Base-by-base conservation (phyloP, 140 eudicot species). In the Flaveria floridana region DNA sequence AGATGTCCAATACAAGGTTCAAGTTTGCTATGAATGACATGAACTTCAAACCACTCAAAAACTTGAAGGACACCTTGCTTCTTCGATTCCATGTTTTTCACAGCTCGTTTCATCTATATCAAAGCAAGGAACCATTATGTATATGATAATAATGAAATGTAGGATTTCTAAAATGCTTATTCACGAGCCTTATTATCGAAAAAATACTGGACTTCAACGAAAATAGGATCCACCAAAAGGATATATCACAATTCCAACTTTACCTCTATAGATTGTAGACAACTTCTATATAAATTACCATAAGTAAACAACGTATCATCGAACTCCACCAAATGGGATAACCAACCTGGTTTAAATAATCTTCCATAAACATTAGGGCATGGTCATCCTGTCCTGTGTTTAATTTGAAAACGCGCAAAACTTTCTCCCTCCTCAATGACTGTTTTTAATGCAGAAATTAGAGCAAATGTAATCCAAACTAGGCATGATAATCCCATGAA, bases 381-480 rank as follows among this genome's bases (percentile, higher is more conserved):
- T 92, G 98, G 83, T 92, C 98, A 80, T 92, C 98, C 74, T 92
- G 96, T 62, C 98, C 98, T 34, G 91, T 92, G 81, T 86, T 92
- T 71, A 92, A 75, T 79, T 92, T 92, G 80, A 92, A 92, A 69
- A 90, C 75, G 21, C 96, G 93, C 78, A 89, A 57, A 66, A 88
- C 84, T 78, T 80, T 85, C 50, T 92, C 98, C 86, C 95, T 88
- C 78, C 83, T 86, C 48, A 90, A 82, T 15, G 88, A 84, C 99
- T 94, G 87, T 77, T n/a, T 74, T 67, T 13, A 66, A 39, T 7
- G 72, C 78, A 34, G 30, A 76, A 26, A 23, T 37, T 37, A 74
- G 58, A 82, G n/a, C 76, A 47, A 19, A 14, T 19, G 37, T 34
- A 20, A 70, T 20, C 19, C 41, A 39, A 39, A 44, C 28, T 34